Percentiles rank a stretch among this genome's conserved stretches.
Evolutionary conservation across 2,329 filamentous ascomycete species (phyloP).

Genomic region (Sarocladium strictum): DNA sequence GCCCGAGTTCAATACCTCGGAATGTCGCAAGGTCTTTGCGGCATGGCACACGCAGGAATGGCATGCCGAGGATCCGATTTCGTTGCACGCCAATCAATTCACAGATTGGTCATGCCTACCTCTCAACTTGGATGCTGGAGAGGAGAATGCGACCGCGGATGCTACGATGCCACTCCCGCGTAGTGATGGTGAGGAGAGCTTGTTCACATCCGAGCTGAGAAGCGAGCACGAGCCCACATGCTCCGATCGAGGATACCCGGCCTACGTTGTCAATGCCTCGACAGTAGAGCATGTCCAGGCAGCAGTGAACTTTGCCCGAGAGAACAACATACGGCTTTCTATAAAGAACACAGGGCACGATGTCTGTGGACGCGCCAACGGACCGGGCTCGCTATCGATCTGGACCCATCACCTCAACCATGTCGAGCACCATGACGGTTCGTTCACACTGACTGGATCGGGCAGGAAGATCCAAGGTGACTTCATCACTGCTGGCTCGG

Average conservation of each 20-base stretch:
- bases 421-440: conserved; percentile 21
- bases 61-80: conserved; percentile 24
- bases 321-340: conserved; percentile 35
- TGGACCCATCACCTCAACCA: conserved; percentile 42
- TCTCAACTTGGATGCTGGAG: conserved; percentile 18
- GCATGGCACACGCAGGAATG: conserved; percentile 23
- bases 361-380: conserved; percentile 37
- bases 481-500: conserved; percentile 47
- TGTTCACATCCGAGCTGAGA: background rate
- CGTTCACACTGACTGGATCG: conserved; percentile 8
- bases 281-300: conserved; percentile 25
- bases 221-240: conserved; percentile 21
- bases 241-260: conserved; percentile 24
- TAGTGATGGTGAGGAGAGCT: background rate
- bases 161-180: background rate
- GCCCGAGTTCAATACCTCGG: conserved; percentile 18
- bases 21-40: conserved; percentile 22
- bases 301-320: conserved; percentile 37
- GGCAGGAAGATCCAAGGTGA: conserved; percentile 33
- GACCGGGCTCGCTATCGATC: conserved; percentile 45
- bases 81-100: conserved; percentile 33
- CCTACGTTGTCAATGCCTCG: conserved; percentile 30
- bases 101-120: conserved; percentile 47
- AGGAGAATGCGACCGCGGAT: conserved; percentile 14
- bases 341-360: conserved; percentile 39